Percentiles rank a stretch among this genome's conserved stretches.
Conservation (phyloP, 495 filamentous ascomycete genomes). For the Podospora anserina region DNA sequence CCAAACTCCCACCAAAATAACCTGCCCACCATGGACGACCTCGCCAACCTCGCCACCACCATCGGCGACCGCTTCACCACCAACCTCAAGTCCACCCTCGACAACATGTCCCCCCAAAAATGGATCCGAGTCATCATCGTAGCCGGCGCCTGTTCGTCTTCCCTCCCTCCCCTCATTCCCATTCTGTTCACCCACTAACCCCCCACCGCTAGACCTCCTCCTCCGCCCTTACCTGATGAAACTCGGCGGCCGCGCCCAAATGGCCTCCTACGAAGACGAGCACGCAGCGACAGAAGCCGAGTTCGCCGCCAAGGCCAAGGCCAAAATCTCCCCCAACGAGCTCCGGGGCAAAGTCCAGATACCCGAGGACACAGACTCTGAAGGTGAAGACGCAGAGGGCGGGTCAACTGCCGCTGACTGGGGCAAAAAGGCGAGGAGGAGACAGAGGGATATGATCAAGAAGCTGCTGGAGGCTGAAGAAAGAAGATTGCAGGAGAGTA, state of each 20-base stretch:
- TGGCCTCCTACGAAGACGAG: conserved; percentile 45
- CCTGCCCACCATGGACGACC: conserved; percentile 29
- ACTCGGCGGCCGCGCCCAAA: conserved; percentile 42
- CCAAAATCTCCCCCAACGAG: conserved; percentile 48
- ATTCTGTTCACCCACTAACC: not conserved
- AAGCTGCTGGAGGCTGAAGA: conserved; percentile 53
- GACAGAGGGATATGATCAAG: conserved; percentile 60
- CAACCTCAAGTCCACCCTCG: conserved; percentile 56
- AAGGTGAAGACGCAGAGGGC: conserved; percentile 46
- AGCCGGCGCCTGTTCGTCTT: conserved; percentile 43
- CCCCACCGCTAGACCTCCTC: conserved; percentile 50
- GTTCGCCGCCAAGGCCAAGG: conserved; percentile 24
- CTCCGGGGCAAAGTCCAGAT: conserved; percentile 50
- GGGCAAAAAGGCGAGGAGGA: conserved; percentile 59
- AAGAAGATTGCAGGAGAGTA: conserved; percentile 40
- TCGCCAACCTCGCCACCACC: conserved; percentile 33
- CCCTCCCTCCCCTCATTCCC: not conserved
- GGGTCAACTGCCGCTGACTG: conserved; percentile 46
- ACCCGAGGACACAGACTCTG: conserved; percentile 55
- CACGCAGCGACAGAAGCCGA: conserved; percentile 27
- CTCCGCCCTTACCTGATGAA: conserved; percentile 64
- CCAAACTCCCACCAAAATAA: conserved; percentile 1
- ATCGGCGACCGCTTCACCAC: conserved; percentile 46
- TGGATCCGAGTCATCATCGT: conserved; percentile 62
- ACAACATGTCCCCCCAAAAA: conserved; percentile 50